These are phyloP conservation scores for Hyphopichia buzzinii DNA, from an alignment of 1,139 yeast species.

Conservation along the genomic window DNA sequence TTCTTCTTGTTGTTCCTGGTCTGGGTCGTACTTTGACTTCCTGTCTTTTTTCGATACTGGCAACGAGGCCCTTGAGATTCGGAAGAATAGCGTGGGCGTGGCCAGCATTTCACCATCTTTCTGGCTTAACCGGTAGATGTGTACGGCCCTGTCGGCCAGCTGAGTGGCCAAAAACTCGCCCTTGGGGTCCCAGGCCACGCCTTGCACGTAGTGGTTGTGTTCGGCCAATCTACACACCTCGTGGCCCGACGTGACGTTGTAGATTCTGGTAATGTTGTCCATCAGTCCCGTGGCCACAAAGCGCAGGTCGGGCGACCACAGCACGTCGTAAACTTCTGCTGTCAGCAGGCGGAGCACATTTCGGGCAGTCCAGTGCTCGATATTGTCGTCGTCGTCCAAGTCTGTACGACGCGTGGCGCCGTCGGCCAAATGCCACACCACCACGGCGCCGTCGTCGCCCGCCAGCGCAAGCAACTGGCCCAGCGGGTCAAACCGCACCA, in stretches of 20 bases:
- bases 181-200: conserved; percentile 92
- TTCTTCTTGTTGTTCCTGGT: no score
- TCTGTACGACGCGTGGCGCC: conserved; percentile 57
- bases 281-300: conserved; percentile 85
- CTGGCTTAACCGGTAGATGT: conserved; percentile 43
- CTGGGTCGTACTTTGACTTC: no score
- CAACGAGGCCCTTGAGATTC: conserved; percentile 46
- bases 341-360: conserved; percentile 57
- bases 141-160: conserved; percentile 83
- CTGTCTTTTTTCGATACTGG: no score
- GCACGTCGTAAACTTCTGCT: conserved; percentile 83
- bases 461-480: conserved; percentile 80
- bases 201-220: conserved; percentile 90
- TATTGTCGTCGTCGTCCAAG: conserved; percentile 49
- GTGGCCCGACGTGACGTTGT: conserved; percentile 55
- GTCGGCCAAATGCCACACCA: conserved; percentile 71
- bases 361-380: conserved; percentile 70
- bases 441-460: conserved; percentile 89
- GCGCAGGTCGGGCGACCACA: conserved; percentile 85
- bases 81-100: conserved; percentile 41
- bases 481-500: conserved; percentile 71
- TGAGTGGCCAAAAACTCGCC: conserved; percentile 79
- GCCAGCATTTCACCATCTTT: conserved; percentile 9
- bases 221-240: conserved; percentile 64
- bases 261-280: conserved; percentile 80